These are phyloP conservation scores for Myochromella boudieri DNA, from an alignment of 768 basidiomycete species.

Conservation along the genomic window DNA sequence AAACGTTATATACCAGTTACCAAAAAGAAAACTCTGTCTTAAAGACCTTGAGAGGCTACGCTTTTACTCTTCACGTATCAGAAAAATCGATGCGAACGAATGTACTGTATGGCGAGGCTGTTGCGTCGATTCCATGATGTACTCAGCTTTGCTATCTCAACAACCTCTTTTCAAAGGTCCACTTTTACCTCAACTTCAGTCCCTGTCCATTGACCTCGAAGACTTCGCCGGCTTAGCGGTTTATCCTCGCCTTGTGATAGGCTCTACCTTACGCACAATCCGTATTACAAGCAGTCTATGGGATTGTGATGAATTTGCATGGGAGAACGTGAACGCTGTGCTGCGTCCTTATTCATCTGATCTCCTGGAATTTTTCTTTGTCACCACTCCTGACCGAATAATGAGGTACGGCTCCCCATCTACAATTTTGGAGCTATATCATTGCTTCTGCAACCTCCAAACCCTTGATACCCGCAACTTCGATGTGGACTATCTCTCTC, in stretches of 20 bases:
- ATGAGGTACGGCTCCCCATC: background rate
- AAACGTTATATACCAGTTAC: too few relatives aligned
- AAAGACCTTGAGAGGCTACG: conserved; percentile 10
- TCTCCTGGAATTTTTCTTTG: background rate
- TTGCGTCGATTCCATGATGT: background rate
- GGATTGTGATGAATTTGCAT: too few relatives aligned
- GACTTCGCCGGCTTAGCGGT: background rate
- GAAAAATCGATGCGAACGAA: background rate
- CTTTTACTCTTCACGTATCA: conserved; percentile 11
- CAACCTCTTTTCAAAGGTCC: background rate
- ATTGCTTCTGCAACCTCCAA: conserved; percentile 1
- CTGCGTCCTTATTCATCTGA: background rate
- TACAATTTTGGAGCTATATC: background rate
- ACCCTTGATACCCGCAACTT: background rate
- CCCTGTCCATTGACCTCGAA: background rate
- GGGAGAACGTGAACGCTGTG: conserved; percentile 2
- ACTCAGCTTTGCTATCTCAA: background rate
- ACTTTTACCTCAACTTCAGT: conserved; percentile 5
- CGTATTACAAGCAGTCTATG: too few relatives aligned
- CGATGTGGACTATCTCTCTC: background rate
- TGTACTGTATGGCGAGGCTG: background rate
- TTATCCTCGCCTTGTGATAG: conserved; percentile 3
- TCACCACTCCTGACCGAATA: background rate
- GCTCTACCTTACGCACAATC: background rate
- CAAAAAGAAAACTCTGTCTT: too few relatives aligned